Percentiles rank a stretch among this genome's conserved stretches.
Conservation (phyloP, 2,329 filamentous ascomycete genomes). For the Paracoccidioides brasiliensis region DNA sequence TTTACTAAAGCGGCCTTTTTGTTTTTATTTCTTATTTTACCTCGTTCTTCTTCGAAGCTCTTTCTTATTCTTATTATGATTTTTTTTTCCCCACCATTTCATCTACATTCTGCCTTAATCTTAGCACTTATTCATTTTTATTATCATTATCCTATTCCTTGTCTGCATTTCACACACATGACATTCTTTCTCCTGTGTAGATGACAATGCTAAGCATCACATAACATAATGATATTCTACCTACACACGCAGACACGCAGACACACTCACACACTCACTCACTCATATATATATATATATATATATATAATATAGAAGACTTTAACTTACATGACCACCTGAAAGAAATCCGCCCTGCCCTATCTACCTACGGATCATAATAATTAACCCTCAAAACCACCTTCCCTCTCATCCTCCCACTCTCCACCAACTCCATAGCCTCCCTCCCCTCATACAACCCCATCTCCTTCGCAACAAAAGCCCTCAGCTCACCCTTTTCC, state of each 20-base stretch:
- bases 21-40: not conserved
- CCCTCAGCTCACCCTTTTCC: slow-evolving; percentile 22
- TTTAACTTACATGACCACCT: too few species aligned
- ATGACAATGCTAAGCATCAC: not conserved
- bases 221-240: not conserved
- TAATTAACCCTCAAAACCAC: slow-evolving; percentile 22
- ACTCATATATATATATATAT: too few species aligned
- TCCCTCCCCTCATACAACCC: slow-evolving; percentile 24
- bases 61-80: not conserved
- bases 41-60: not conserved
- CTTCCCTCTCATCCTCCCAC: slow-evolving; percentile 19
- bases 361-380: slow-evolving; percentile 1
- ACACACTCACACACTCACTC: too few species aligned
- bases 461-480: slow-evolving; percentile 22
- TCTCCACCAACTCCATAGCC: slow-evolving; percentile 21
- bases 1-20: not conserved
- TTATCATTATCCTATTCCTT: slow-evolving; percentile 8
- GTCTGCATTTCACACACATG: slow-evolving; percentile 8
- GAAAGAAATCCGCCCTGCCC: not conserved
- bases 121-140: not conserved
- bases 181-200: slow-evolving; percentile 6
- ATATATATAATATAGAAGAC: too few species aligned
- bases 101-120: not conserved
- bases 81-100: not conserved
- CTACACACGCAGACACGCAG: not conserved